These are phyloP conservation scores for Venturia nashicola DNA, from an alignment of 2,329 filamentous ascomycete species.

Conservation along the genomic window DNA sequence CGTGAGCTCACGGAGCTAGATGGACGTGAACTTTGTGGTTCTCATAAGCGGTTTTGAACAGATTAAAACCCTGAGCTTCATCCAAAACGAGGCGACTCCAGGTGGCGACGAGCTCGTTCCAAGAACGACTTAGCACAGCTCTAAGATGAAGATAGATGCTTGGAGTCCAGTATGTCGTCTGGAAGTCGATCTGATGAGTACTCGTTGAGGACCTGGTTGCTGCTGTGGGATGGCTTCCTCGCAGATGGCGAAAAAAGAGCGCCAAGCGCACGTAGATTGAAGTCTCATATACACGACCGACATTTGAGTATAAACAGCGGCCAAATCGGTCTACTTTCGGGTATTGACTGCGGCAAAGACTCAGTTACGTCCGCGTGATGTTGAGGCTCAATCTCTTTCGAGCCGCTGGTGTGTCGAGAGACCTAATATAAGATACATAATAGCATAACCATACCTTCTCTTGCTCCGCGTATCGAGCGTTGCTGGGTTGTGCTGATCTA, in stretches of 20 bases:
- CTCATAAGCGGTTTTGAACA: neutral
- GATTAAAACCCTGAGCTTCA: neutral
- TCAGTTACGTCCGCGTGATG: neutral
- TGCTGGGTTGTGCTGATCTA: too few relatives aligned
- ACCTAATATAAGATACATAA: too few relatives aligned
- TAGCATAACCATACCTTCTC: too few relatives aligned
- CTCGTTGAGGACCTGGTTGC: neutral
- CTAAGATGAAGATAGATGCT: neutral
- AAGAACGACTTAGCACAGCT: neutral
- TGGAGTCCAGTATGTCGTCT: too few relatives aligned
- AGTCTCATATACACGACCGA: neutral
- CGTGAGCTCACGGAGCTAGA: neutral
- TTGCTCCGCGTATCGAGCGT: too few relatives aligned
- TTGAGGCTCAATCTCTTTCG: neutral
- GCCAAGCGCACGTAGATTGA: neutral
- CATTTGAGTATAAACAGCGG: neutral
- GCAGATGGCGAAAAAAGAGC: neutral
- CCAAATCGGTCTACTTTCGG: neutral
- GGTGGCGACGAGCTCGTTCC: neutral
- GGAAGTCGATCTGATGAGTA: neutral
- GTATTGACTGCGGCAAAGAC: neutral
- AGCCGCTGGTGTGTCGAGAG: neutral
- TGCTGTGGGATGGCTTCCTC: neutral
- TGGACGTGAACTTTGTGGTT: neutral
- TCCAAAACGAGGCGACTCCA: neutral